These are phyloP conservation scores for Mollisia scopiformis DNA, from an alignment of 2,329 filamentous ascomycete species.

Conservation along the genomic window DNA sequence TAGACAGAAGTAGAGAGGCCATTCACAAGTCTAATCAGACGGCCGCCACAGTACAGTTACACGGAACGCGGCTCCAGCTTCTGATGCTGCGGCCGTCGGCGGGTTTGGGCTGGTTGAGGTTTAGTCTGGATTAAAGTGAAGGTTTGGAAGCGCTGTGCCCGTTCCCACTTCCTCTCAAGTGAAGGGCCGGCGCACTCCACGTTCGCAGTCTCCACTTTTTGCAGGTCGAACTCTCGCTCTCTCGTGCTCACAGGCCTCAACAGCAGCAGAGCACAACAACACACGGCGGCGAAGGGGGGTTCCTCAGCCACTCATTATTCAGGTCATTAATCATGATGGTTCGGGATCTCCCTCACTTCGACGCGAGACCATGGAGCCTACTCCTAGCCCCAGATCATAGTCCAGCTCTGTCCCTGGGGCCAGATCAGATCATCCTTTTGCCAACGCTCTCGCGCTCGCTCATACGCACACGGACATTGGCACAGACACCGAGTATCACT, in stretches of 20 bases:
- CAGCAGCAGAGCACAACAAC: slow-evolving; percentile 7
- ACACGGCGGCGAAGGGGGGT: background rate
- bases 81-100: background rate
- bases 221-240: background rate
- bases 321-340: slow-evolving; percentile 10
- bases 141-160: too few species aligned
- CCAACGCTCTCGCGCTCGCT: background rate
- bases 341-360: background rate
- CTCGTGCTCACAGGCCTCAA: background rate
- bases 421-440: background rate
- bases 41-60: background rate
- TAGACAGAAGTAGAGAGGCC: too few species aligned
- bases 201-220: background rate
- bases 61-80: background rate
- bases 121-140: too few species aligned
- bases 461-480: background rate
- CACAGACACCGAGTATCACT: background rate
- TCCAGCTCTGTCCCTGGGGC: background rate
- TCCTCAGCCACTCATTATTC: slow-evolving; percentile 11
- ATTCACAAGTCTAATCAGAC: background rate
- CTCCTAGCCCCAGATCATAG: background rate
- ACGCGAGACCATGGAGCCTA: too few species aligned
- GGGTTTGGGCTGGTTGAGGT: background rate
- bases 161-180: too few species aligned
- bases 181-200: too few species aligned